Evolutionary conservation across 2,329 filamentous ascomycete genomes (phyloP).

Genomic region (Aspergillus amoenus): DNA sequence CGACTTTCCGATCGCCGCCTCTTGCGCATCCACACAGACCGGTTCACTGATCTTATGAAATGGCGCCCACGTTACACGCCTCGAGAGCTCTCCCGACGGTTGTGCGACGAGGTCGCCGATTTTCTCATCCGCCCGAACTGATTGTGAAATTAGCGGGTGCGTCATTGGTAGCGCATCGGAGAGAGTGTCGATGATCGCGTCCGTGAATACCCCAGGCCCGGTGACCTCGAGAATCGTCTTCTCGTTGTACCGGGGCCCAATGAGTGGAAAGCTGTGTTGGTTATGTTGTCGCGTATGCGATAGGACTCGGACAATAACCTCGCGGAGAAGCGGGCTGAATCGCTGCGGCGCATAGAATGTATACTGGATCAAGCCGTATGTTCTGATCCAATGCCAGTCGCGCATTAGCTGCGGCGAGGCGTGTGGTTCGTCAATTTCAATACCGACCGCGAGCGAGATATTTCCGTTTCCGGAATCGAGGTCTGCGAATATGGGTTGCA

Average conservation of each 20-base stretch:
- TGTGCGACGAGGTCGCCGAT: conserved; percentile 22
- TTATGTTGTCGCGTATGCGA: conserved; percentile 31
- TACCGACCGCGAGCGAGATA: conserved; percentile 33
- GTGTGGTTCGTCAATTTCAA: conserved; percentile 38
- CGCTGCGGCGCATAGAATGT: conserved; percentile 35
- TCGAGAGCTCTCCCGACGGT: conserved; percentile 6
- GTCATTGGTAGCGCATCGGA: conserved; percentile 27
- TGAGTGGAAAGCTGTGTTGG: conserved; percentile 13
- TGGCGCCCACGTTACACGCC: conserved; percentile 36
- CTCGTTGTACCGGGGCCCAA: conserved; percentile 25
- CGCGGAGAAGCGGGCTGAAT: conserved; percentile 34
- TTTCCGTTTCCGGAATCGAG: conserved; percentile 14
- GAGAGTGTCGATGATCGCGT: conserved; percentile 32
- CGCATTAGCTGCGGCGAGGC: conserved; percentile 31
- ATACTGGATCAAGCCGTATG: conserved; percentile 36
- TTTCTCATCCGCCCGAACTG: conserved; percentile 21
- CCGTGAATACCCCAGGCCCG: conserved; percentile 36
- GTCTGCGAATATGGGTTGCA: conserved; percentile 19
- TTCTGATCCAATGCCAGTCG: conserved; percentile 35
- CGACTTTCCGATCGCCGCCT: conserved; percentile 49
- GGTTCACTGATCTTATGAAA: conserved; percentile 28
- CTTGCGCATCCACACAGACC: conserved; percentile 25
- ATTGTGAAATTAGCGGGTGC: conserved; percentile 26
- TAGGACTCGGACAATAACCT: conserved; percentile 31
- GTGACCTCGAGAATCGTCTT: conserved; percentile 31